phyloP scores from a whole-genome alignment of 1,139 yeast genomes.

The Hanseniaspora uvarum region DNA sequence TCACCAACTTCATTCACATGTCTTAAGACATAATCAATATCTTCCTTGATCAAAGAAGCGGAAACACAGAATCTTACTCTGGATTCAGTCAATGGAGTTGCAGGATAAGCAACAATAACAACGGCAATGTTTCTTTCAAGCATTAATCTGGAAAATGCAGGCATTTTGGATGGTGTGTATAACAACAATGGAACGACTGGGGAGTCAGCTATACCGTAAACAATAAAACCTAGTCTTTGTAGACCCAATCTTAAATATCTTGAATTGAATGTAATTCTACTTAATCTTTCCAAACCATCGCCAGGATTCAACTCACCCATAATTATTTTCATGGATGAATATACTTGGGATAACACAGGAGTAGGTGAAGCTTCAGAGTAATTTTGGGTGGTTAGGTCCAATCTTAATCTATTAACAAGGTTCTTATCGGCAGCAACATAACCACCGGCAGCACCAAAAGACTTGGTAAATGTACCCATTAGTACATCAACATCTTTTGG shows the following conservation, averaged over 20 bases:
- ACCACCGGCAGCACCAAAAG: conserved; percentile 98
- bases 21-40: conserved; percentile 68
- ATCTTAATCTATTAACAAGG: conserved; percentile 62
- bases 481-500: conserved; percentile 70
- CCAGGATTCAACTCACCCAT: conserved; percentile 79
- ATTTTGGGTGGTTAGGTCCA: conserved; percentile 60
- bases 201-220: conserved; percentile 89
- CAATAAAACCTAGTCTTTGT: conserved; percentile 84
- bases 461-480: conserved; percentile 96
- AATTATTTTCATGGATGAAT: conserved; percentile 67
- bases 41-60: conserved; percentile 85
- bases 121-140: conserved; percentile 76
- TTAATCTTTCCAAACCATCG: conserved; percentile 82
- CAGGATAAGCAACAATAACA: conserved; percentile 95
- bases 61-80: conserved; percentile 90
- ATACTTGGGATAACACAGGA: conserved; percentile 81
- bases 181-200: conserved; percentile 87
- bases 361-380: conserved; percentile 85
- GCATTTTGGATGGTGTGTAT: conserved; percentile 89
- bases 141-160: conserved; percentile 77
- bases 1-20: conserved; percentile 77
- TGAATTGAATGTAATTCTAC: conserved; percentile 90
- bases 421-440: conserved; percentile 67
- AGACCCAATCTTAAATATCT: conserved; percentile 84
- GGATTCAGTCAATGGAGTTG: conserved; percentile 83